These are phyloP conservation scores for Backusella tuberculispora DNA, from an alignment of 192 early-diverging fungal species.

Conservation along the genomic window DNA sequence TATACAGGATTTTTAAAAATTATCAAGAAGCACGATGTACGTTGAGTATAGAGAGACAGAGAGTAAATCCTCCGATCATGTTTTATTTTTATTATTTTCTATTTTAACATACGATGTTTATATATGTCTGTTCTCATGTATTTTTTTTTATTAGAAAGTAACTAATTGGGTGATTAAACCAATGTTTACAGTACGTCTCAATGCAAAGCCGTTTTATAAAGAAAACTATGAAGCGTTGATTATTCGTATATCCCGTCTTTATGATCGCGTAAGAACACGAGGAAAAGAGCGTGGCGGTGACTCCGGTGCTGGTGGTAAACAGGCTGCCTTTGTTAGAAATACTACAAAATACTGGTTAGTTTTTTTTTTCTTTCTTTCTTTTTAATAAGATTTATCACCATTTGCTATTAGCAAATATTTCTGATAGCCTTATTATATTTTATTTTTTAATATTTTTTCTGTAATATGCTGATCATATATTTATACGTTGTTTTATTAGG, in stretches of 20 bases:
- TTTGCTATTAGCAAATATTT: background rate
- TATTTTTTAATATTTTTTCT: background rate
- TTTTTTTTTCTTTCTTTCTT: background rate
- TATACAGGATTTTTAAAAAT: slow-evolving; percentile 90
- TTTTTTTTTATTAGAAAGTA: slow-evolving; percentile 66
- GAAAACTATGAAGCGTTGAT: slow-evolving; percentile 90
- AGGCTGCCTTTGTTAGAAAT: slow-evolving; percentile 83
- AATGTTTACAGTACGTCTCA: slow-evolving; percentile 77
- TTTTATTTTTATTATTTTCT: background rate
- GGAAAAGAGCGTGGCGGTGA: slow-evolving; percentile 64
- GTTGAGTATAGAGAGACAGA: background rate
- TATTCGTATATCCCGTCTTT: slow-evolving; percentile 83
- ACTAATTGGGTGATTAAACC: slow-evolving; percentile 83
- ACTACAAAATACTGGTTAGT: slow-evolving; percentile 95
- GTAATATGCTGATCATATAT: background rate
- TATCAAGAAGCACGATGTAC: slow-evolving; percentile 96
- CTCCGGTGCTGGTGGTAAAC: slow-evolving; percentile 54
- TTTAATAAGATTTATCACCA: background rate
- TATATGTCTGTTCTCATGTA: slow-evolving; percentile 15
- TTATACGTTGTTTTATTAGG: slow-evolving; percentile 15
- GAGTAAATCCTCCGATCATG: background rate
- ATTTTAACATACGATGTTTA: background rate
- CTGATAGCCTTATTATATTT: background rate
- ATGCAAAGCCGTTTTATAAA: slow-evolving; percentile 83
- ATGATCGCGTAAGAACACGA: slow-evolving; percentile 77